Conservation (phyloP, 305 asterid species). For the Fraxinus sp. region DNA sequence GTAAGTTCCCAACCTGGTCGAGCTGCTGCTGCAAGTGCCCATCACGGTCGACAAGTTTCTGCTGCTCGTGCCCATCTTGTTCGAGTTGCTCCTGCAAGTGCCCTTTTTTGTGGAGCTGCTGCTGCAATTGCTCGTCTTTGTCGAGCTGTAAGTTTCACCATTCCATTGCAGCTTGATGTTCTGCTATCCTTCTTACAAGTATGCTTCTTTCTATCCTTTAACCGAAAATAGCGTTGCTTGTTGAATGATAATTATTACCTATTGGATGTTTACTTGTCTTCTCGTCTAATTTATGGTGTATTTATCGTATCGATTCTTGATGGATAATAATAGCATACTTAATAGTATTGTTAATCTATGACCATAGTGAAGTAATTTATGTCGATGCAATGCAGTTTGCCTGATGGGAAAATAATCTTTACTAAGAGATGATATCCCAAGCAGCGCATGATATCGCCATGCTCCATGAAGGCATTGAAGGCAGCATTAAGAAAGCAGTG, state of each 20-base stretch:
- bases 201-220: slow-evolving; percentile 13
- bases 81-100: slow-evolving; percentile 30
- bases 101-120: slow-evolving; percentile 22
- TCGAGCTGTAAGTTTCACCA: slow-evolving; percentile 26
- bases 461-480: slow-evolving; percentile 25
- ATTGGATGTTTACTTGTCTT: slow-evolving; percentile 8
- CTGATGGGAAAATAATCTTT: slow-evolving; percentile 21
- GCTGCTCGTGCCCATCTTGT: slow-evolving; percentile 6
- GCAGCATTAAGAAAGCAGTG: slow-evolving; percentile 20
- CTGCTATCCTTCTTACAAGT: slow-evolving; percentile 36
- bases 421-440: slow-evolving; percentile 15
- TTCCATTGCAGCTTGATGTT: slow-evolving; percentile 27
- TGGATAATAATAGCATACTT: not conserved
- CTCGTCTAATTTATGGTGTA: not conserved
- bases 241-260: not conserved
- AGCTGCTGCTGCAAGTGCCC: slow-evolving; percentile 35
- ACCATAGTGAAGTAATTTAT: slow-evolving; percentile 8
- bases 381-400: slow-evolving; percentile 30
- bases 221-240: not conserved
- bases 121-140: slow-evolving; percentile 21
- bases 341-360: slow-evolving; percentile 19
- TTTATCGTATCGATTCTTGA: not conserved
- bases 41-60: not conserved
- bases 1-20: slow-evolving; percentile 19
- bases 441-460: slow-evolving; percentile 3